These are phyloP conservation scores for Zelonia costaricensis DNA, from an alignment of 208 protist genomes.

Conservation along the genomic window DNA sequence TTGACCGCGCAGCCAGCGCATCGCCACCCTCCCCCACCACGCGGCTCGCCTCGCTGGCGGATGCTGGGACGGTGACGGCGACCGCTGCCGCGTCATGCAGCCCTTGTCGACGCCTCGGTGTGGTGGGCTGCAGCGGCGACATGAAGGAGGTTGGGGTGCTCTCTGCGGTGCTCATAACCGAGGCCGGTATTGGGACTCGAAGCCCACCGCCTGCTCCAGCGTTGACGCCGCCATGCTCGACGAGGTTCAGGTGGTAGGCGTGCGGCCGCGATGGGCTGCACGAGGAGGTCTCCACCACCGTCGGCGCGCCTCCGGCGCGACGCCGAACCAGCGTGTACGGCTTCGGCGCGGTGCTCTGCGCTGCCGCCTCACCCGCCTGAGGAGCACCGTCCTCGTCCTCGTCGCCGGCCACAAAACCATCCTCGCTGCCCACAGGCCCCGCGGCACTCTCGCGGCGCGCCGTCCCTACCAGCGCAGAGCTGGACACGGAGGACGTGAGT, in stretches of 20 bases:
- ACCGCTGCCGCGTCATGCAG: not conserved
- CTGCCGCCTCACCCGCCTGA: not conserved
- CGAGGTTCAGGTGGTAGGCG: slow-evolving; percentile 10
- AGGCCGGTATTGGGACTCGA: too few relatives aligned
- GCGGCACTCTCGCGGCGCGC: too few relatives aligned
- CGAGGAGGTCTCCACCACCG: not conserved
- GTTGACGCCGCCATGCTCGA: slow-evolving; percentile 6
- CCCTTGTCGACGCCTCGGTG: not conserved
- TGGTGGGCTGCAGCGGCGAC: slow-evolving; percentile 2
- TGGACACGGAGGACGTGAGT: too few relatives aligned
- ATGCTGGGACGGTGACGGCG: not conserved
- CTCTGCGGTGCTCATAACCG: not conserved
- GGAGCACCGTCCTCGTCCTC: not conserved
- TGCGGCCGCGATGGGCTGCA: slow-evolving; percentile 3
- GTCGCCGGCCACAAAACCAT: too few relatives aligned
- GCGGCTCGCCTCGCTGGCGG: too few relatives aligned
- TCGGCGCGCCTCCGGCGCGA: not conserved
- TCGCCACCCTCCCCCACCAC: too few relatives aligned
- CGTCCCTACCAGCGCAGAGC: too few relatives aligned
- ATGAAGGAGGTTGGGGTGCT: slow-evolving; percentile 2
- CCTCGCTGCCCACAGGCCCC: too few relatives aligned
- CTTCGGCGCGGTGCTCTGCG: not conserved
- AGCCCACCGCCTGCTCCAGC: too few relatives aligned
- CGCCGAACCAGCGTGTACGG: not conserved
- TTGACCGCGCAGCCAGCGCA: too few relatives aligned